Conservation (phyloP, 306 rosid species). For the Lithocarpus polystachyus region DNA sequence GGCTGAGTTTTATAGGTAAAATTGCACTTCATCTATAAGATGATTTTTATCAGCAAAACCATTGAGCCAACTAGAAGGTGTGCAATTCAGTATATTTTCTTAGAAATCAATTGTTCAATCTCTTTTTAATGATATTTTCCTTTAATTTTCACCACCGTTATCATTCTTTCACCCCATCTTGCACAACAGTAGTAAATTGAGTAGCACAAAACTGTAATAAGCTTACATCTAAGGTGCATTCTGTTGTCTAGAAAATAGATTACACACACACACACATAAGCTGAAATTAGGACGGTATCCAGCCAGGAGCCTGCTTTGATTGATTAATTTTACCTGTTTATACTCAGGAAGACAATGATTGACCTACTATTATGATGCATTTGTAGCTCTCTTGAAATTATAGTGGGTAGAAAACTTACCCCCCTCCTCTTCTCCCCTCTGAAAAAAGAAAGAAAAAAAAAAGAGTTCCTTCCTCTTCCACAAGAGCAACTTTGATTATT, state of each 20-base stretch:
- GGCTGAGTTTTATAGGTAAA: conserved; percentile 70
- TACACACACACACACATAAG: not conserved
- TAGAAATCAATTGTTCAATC: not conserved
- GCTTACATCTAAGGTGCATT: not conserved
- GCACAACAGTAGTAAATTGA: not conserved
- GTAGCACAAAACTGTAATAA: not conserved
- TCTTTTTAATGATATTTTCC: not conserved
- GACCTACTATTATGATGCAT: not conserved
- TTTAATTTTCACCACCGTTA: not conserved
- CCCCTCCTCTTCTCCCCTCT: no score
- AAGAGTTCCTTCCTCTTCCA: not conserved
- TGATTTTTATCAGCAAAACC: not conserved
- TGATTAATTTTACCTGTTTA: not conserved
- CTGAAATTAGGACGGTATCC: not conserved
- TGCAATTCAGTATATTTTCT: not conserved
- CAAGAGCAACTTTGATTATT: not conserved
- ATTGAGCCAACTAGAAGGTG: not conserved
- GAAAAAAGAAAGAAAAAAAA: no score
- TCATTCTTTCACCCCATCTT: not conserved
- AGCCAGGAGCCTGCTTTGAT: not conserved
- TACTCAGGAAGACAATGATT: not conserved
- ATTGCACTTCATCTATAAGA: conserved; percentile 2
- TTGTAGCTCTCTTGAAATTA: not conserved
- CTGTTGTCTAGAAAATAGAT: not conserved
- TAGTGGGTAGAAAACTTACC: no score